Evolutionary conservation across 2,329 filamentous ascomycete species (phyloP).

Genomic region (Zymoseptoria ardabiliae): DNA sequence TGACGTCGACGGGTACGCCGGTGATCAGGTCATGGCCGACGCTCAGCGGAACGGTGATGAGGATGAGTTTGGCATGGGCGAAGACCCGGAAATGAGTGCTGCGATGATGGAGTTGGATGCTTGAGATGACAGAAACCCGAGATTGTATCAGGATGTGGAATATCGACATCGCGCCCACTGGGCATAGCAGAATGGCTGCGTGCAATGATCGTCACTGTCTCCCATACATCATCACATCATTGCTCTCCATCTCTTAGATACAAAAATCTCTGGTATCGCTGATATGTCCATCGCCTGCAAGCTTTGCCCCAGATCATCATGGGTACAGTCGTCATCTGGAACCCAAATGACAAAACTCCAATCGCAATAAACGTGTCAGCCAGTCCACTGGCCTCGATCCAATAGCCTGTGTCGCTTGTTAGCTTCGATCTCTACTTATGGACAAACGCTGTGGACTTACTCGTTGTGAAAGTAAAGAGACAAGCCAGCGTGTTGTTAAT

Average conservation of each 20-base stretch:
- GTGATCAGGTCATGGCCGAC: constrained; percentile 27
- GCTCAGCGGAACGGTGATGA: constrained; percentile 26
- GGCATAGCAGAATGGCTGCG: not conserved
- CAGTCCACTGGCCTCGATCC: constrained; percentile 43
- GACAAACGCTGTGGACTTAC: constrained; percentile 7
- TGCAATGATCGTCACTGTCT: not conserved
- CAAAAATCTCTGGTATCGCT: constrained; percentile 18
- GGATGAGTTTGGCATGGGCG: constrained; percentile 21
- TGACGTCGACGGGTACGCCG: constrained; percentile 24
- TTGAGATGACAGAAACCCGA: not conserved
- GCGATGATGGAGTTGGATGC: constrained; percentile 31
- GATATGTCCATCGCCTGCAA: constrained; percentile 42
- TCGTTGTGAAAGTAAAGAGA: constrained; percentile 45
- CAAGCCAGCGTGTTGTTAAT: constrained; percentile 51
- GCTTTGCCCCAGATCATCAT: constrained; percentile 51
- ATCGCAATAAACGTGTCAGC: constrained; percentile 47
- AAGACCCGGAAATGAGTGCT: constrained; percentile 30
- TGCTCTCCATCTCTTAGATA: constrained; percentile 20
- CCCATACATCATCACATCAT: constrained; percentile 3
- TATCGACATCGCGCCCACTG: no score
- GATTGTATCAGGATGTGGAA: not conserved
- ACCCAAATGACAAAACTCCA: constrained; percentile 44
- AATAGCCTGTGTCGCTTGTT: constrained; percentile 22
- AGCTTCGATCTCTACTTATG: not conserved
- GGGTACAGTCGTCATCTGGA: constrained; percentile 45